These are phyloP conservation scores for Flaveria floridana DNA, from an alignment of 140 eudicot species.

Conservation along the genomic window DNA sequence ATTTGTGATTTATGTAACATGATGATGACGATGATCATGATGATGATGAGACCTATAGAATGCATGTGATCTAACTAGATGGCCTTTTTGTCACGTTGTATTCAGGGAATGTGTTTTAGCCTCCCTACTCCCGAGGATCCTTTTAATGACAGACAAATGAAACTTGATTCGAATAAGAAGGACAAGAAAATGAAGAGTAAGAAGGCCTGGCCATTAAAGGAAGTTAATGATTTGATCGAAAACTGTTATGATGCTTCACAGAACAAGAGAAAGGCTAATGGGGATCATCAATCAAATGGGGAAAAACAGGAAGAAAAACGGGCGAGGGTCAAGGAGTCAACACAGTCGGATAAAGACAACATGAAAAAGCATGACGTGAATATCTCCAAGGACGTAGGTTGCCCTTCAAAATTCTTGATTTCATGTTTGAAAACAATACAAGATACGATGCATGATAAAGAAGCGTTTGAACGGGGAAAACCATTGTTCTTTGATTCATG, in stretches of 20 bases:
- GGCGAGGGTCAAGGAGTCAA: constrained; percentile 27
- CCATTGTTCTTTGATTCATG: constrained; percentile 62
- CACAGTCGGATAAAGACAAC: background rate
- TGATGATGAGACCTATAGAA: background rate
- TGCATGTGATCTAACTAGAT: constrained; percentile 3
- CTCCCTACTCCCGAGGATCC: constrained; percentile 79
- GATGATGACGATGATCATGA: background rate
- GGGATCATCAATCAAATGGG: constrained; percentile 9
- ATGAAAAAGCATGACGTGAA: constrained; percentile 14
- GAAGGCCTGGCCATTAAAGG: constrained; percentile 41
- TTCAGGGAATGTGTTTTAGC: constrained; percentile 84
- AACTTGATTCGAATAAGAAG: constrained; percentile 31
- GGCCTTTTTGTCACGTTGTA: background rate
- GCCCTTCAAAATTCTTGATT: constrained; percentile 59
- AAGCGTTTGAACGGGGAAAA: constrained; percentile 40
- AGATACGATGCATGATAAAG: constrained; percentile 44
- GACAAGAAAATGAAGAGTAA: constrained; percentile 33
- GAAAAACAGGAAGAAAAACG: constrained; percentile 27
- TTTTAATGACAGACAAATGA: constrained; percentile 47
- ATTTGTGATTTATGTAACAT: background rate
- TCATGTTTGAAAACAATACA: constrained; percentile 56
- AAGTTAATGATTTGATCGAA: constrained; percentile 25
- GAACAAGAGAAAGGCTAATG: constrained; percentile 38
- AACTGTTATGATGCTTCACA: constrained; percentile 22
- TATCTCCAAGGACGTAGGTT: constrained; percentile 33